phyloP scores from a whole-genome alignment of 148 eudicot genomes.

The Polygonum maritimum region DNA sequence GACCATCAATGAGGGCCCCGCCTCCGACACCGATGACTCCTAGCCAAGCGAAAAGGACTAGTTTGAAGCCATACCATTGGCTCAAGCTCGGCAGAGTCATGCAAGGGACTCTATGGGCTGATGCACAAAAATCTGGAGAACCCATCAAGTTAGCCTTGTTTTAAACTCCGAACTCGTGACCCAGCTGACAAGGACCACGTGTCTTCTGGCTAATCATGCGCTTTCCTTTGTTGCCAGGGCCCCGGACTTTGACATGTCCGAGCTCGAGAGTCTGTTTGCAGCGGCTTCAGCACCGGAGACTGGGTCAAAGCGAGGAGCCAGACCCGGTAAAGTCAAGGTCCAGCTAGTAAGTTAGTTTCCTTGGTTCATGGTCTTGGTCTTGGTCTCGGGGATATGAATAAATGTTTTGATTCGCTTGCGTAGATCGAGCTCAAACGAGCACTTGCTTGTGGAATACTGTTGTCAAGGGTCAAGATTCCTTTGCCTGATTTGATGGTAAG shows the following conservation, averaged over 20 bases:
- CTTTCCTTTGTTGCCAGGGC: constrained; percentile 35
- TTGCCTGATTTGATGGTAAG: constrained; percentile 82
- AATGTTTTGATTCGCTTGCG: constrained; percentile 11
- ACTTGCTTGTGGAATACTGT: constrained; percentile 91
- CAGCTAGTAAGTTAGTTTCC: constrained; percentile 50
- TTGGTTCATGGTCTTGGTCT: background rate
- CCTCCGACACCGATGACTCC: constrained; percentile 31
- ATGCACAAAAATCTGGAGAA: constrained; percentile 71
- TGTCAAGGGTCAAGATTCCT: constrained; percentile 83
- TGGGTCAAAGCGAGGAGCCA: constrained; percentile 48
- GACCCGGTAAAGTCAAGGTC: constrained; percentile 67
- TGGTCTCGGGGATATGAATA: background rate
- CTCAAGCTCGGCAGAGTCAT: constrained; percentile 69
- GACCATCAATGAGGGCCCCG: constrained; percentile 37
- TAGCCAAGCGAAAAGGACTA: constrained; percentile 39
- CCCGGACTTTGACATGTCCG: constrained; percentile 75
- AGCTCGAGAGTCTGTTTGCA: constrained; percentile 86
- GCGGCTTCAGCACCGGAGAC: constrained; percentile 38
- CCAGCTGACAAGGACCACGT: too few relatives aligned
- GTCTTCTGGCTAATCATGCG: background rate
- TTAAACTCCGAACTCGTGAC: background rate
- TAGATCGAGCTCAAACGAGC: constrained; percentile 87
- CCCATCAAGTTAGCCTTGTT: constrained; percentile 50
- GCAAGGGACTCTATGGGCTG: constrained; percentile 95
- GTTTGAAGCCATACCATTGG: constrained; percentile 85